Conservation (phyloP, 2,329 filamentous ascomycete genomes). For the Raffaelea arxii region DNA sequence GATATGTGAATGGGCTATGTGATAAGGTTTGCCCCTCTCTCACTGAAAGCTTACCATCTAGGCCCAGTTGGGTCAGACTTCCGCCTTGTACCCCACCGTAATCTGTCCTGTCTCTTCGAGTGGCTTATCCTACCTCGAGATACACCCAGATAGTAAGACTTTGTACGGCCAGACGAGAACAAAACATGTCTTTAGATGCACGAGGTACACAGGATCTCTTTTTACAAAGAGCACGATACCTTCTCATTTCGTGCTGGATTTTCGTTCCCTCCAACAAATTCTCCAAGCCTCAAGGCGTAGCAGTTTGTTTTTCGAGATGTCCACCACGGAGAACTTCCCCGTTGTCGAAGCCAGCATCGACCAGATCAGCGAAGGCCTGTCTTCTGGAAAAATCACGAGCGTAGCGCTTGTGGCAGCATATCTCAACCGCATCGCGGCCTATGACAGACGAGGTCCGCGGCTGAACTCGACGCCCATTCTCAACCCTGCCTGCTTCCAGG, state of each 20-base stretch:
- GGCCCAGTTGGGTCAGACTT: background rate
- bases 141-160: no score
- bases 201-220: no score
- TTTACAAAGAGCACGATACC: no score
- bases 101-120: background rate
- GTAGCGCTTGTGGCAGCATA: background rate
- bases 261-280: no score
- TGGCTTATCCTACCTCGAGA: background rate
- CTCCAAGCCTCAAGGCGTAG: no score
- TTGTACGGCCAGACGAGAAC: no score
- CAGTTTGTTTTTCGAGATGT: no score
- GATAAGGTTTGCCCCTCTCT: background rate
- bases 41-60: no score
- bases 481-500: background rate
- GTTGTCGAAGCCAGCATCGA: background rate
- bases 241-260: no score
- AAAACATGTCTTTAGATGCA: no score
- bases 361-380: background rate
- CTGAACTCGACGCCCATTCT: conserved; percentile 1
- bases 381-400: background rate
- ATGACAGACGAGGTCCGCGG: background rate
- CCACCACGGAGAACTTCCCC: no score
- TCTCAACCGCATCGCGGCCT: background rate
- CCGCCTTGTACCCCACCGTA: background rate
- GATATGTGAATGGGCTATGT: no score